Percentiles rank a stretch among this genome's conserved stretches.
These are phyloP conservation scores for Calophaca sinica DNA, from an alignment of 306 rosid genomes.

Conservation along the genomic window DNA sequence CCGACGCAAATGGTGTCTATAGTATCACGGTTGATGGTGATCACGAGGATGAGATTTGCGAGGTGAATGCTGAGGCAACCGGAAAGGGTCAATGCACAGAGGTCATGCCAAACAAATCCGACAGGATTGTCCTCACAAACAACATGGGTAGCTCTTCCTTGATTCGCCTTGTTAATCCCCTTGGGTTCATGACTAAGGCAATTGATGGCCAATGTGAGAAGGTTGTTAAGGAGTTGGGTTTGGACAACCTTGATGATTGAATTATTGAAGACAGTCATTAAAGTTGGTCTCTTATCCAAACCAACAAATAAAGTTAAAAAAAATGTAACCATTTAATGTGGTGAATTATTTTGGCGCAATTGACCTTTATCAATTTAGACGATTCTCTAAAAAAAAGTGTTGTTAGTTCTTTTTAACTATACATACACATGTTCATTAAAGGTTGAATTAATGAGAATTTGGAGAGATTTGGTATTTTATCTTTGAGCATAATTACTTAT, in stretches of 20 bases:
- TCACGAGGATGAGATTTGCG: conserved; percentile 56
- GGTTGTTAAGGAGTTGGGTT: conserved; percentile 49
- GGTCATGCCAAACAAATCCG: conserved; percentile 8
- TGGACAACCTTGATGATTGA: conserved; percentile 29
- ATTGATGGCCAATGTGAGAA: conserved; percentile 28
- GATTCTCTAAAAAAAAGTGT: conserved; percentile 6
- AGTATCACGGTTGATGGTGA: conserved; percentile 37
- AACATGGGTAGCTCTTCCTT: conserved; percentile 53
- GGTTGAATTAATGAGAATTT: no score
- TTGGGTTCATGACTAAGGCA: conserved; percentile 59
- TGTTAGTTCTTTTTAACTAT: conserved; percentile 1
- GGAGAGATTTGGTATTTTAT: no score
- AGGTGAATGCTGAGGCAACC: conserved; percentile 21
- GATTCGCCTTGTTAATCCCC: conserved; percentile 56
- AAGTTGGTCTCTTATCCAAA: no score
- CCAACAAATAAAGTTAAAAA: no score
- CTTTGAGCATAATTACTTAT: no score
- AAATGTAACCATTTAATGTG: background rate
- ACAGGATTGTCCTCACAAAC: conserved; percentile 50
- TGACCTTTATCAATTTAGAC: background rate
- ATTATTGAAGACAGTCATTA: background rate
- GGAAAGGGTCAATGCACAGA: background rate
- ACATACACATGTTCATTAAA: background rate
- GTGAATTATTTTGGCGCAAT: background rate
- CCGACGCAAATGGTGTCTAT: conserved; percentile 48